Evolutionary conservation across 1,284 basidiomycete genomes (phyloP).

Genomic region (Tranzscheliella williamsii): DNA sequence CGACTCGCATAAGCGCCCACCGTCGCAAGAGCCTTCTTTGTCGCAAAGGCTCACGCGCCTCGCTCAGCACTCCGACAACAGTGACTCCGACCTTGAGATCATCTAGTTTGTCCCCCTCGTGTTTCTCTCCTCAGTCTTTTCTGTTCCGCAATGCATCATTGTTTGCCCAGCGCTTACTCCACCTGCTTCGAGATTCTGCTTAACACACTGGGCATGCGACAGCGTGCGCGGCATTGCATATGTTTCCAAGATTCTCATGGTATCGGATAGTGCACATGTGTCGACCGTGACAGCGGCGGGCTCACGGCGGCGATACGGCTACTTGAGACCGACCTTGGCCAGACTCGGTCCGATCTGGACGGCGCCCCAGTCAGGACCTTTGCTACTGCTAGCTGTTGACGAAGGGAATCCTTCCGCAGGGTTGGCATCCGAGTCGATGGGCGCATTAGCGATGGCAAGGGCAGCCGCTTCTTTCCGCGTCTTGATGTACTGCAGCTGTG

Average conservation of each 20-base stretch:
- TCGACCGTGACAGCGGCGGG: too few species aligned
- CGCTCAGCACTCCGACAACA: conserved; percentile 1
- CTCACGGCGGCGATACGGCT: too few species aligned
- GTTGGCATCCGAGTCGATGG: too few species aligned
- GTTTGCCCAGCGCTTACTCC: too few species aligned
- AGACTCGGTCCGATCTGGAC: conserved; percentile 40
- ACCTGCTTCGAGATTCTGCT: too few species aligned
- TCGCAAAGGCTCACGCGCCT: too few species aligned
- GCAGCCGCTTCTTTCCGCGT: conserved; percentile 67
- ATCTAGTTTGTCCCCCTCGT: conserved; percentile 3
- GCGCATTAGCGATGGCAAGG: conserved; percentile 11
- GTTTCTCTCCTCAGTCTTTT: background rate
- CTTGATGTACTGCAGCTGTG: conserved; percentile 82
- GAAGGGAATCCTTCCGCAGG: background rate
- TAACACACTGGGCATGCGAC: too few species aligned
- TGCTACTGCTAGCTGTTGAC: background rate
- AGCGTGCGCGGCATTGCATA: too few species aligned
- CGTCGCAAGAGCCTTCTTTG: too few species aligned
- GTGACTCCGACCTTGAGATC: conserved; percentile 29
- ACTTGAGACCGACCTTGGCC: conserved; percentile 38
- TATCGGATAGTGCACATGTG: too few species aligned
- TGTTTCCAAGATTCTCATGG: too few species aligned
- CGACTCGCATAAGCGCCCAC: background rate
- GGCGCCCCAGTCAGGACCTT: conserved; percentile 51
- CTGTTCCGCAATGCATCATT: too few species aligned